phyloP scores from a whole-genome alignment of 2,329 filamentous ascomycete species.

The Ambrosiella cleistominuta region DNA sequence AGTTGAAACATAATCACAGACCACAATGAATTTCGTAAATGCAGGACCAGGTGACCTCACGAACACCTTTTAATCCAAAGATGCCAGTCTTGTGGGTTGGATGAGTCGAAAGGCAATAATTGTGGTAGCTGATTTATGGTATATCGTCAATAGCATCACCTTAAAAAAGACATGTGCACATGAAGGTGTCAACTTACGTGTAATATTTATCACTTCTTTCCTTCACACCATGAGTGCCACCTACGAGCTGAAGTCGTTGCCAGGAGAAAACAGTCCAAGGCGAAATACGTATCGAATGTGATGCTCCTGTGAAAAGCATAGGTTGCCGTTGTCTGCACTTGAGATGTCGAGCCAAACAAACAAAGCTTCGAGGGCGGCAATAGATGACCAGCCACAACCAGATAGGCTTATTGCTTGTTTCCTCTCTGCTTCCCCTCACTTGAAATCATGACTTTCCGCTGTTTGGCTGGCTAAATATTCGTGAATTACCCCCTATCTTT shows the following conservation, averaged over 20 bases:
- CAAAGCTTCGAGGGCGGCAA: not conserved
- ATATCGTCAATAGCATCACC: not conserved
- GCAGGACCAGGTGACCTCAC: not conserved
- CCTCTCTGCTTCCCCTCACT: not conserved
- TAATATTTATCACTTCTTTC: not conserved
- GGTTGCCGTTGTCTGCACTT: not conserved
- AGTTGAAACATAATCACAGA: conserved; percentile 4
- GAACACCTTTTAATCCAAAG: not conserved
- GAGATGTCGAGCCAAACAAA: not conserved
- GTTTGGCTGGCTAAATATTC: not conserved
- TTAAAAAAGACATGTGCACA: not conserved
- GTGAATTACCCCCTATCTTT: not conserved
- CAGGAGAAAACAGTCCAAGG: not conserved
- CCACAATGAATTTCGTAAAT: conserved; percentile 2
- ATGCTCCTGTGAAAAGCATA: not conserved
- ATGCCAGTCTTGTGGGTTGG: not conserved
- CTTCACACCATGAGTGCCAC: not conserved
- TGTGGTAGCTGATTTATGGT: not conserved
- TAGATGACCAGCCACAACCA: not conserved
- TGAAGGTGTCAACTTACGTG: not conserved
- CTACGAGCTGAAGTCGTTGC: not conserved
- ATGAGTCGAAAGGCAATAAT: not conserved
- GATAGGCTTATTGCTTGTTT: not conserved
- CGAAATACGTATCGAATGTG: not conserved
- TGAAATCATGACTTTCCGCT: not conserved